Percentiles rank a stretch among this genome's conserved stretches.
These are phyloP conservation scores for Sordariomycetes sp. DNA, from an alignment of 2,329 filamentous ascomycete genomes.

Conservation along the genomic window DNA sequence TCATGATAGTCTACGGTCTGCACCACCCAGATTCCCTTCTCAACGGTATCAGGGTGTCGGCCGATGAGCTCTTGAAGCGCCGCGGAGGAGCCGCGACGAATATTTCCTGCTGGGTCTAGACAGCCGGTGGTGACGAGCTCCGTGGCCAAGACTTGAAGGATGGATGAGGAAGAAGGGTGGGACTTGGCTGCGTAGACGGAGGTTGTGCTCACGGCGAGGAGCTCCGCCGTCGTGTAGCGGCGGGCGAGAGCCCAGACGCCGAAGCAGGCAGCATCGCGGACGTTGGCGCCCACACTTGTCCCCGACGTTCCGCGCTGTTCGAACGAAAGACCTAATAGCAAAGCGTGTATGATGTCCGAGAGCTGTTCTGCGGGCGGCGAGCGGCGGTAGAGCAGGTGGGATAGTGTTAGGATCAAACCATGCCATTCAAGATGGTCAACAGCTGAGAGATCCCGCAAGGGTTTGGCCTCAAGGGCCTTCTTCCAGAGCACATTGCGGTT, in stretches of 20 bases:
- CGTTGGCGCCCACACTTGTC: conserved; percentile 77
- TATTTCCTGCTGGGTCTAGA: conserved; percentile 86
- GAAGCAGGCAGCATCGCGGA: conserved; percentile 92
- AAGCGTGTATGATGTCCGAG: conserved; percentile 62
- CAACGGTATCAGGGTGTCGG: conserved; percentile 77
- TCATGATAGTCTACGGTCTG: conserved; percentile 90
- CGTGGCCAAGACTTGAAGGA: conserved; percentile 70
- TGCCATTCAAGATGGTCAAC: conserved; percentile 87
- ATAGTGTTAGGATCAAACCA: conserved; percentile 77
- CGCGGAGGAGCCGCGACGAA: conserved; percentile 83
- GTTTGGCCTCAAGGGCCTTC: conserved; percentile 25
- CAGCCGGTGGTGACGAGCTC: conserved; percentile 76
- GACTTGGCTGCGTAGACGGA: conserved; percentile 31
- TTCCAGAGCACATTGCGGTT: conserved; percentile 48
- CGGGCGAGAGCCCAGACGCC: conserved; percentile 89
- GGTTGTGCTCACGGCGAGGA: conserved; percentile 51
- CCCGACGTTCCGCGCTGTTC: conserved; percentile 82
- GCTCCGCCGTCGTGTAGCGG: conserved; percentile 73
- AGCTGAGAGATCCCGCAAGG: conserved; percentile 54
- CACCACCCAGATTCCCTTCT: conserved; percentile 74
- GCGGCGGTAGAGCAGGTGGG: conserved; percentile 76
- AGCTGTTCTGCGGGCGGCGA: conserved; percentile 67
- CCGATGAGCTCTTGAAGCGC: conserved; percentile 91
- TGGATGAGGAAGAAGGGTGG: conserved; percentile 28
- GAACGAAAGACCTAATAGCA: conserved; percentile 75